Evolutionary conservation across 208 protist species (phyloP).

Genomic region (Acanthamoeba healyi): DNA sequence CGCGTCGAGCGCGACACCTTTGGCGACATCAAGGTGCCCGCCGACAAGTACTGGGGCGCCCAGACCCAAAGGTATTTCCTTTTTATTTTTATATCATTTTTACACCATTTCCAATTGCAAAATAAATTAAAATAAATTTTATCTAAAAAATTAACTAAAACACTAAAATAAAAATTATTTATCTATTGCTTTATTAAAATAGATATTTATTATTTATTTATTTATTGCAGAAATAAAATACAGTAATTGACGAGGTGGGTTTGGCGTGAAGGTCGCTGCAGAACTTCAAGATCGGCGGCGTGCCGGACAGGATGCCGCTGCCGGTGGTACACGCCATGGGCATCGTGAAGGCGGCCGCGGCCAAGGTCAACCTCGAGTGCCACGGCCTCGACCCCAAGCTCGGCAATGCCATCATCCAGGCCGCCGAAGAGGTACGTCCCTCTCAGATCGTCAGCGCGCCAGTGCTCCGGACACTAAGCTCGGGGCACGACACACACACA

Average conservation of each 20-base stretch:
- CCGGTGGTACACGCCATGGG: conserved; percentile 87
- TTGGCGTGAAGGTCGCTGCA: conserved; percentile 88
- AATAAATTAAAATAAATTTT: neutral
- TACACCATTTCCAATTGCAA: too few species aligned
- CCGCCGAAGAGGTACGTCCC: conserved; percentile 88
- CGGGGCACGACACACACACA: conserved; percentile 76
- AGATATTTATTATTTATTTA: neutral
- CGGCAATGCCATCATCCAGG: conserved; percentile 85
- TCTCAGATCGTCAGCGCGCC: neutral
- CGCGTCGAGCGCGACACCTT: conserved; percentile 89
- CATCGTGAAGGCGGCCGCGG: conserved; percentile 89
- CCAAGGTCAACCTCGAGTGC: conserved; percentile 86
- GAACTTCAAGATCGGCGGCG: conserved; percentile 90
- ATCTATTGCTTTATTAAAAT: neutral
- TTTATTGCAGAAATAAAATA: neutral
- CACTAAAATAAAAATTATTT: too few species aligned
- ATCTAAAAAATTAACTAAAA: neutral
- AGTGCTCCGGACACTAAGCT: conserved; percentile 71
- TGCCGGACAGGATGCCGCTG: conserved; percentile 86
- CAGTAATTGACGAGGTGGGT: too few species aligned
- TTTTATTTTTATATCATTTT: neutral
- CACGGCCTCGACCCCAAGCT: conserved; percentile 86
- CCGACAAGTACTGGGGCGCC: conserved; percentile 88
- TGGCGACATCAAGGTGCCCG: conserved; percentile 87
- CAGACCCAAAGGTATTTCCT: conserved; percentile 88